phyloP scores from a whole-genome alignment of 305 asterid species.

The Withania somnifera region DNA sequence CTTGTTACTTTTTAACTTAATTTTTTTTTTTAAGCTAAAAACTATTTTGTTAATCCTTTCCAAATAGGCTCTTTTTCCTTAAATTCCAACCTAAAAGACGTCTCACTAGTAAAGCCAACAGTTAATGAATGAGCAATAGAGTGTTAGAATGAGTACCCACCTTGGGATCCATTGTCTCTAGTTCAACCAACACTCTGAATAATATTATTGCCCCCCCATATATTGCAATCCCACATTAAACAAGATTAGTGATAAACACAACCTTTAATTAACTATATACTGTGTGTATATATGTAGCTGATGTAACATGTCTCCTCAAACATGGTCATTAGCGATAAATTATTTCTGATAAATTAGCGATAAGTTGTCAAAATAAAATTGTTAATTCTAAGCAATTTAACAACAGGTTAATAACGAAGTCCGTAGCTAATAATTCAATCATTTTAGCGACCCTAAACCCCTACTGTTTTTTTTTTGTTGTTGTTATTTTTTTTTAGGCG shows the following conservation, averaged over 20 bases:
- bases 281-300: conserved; percentile 17
- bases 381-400: not conserved
- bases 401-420: not conserved
- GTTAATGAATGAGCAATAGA: too few species aligned
- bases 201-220: conserved; percentile 43
- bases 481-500: too few species aligned
- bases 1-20: too few species aligned
- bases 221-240: conserved; percentile 17
- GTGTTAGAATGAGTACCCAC: conserved; percentile 57
- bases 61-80: too few species aligned
- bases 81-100: not conserved
- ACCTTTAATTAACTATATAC: not conserved
- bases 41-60: too few species aligned
- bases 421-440: not conserved
- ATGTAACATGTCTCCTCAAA: conserved; percentile 34
- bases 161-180: conserved; percentile 59
- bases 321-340: conserved; percentile 8
- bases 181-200: conserved; percentile 75
- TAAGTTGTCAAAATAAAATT: not conserved
- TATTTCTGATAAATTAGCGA: not conserved
- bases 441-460: not conserved
- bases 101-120: not conserved
- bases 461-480: not conserved
- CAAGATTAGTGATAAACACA: conserved; percentile 1
- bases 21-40: too few species aligned